Evolutionary conservation across 768 basidiomycete genomes (phyloP), one percentile per base, ranked within the genome.

Genomic region (Dioszegia crocea): DNA sequence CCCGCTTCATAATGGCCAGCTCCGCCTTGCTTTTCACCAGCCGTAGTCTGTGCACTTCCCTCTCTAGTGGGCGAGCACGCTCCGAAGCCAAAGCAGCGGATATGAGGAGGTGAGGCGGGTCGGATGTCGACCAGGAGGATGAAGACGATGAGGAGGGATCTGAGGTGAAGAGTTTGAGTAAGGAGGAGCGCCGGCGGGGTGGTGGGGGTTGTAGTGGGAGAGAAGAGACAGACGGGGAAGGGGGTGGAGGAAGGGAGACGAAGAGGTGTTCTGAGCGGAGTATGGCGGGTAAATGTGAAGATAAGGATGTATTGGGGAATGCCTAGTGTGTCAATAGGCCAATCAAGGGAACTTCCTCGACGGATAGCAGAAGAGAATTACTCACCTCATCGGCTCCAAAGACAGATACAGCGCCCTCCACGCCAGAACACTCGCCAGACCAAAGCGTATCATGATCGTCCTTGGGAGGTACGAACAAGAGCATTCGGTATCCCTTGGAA

Each of bases 371-470:
- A 17, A n/a, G 50, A n/a, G n/a, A n/a, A n/a, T n/a, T n/a, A n/a
- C 74, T 36, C 39, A 78, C 87, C 39, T 86, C 83, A 67, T 97
- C 91, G 5, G 89, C 90, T 23, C 83, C 81, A 71, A 99, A 96
- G 59, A 88, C 78, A 12, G 76, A 65, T 49, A 83, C 79, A 0
- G 85, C 85, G 30, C 88, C 87, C 4, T 82, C 79, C 29, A 86
- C 79, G 27, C 86, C 82, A 12, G 90, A 89, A 45, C 83, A 82
- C 36, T 91, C 85, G 11, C 96, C 96, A 41, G 94, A 89, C 96
- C 96, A 99, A 65, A 88, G 85, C 72, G 91, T 91, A 66, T 87
- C 86, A 16, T 81, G 80, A 0, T 83, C 69, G 70, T 93, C 85
- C 60, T 84, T 88, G 16, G 88, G 88, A 1, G 81, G 78, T 30